phyloP scores from a whole-genome alignment of 2,329 filamentous ascomycete species.

The Pyrenochaeta sp. region DNA sequence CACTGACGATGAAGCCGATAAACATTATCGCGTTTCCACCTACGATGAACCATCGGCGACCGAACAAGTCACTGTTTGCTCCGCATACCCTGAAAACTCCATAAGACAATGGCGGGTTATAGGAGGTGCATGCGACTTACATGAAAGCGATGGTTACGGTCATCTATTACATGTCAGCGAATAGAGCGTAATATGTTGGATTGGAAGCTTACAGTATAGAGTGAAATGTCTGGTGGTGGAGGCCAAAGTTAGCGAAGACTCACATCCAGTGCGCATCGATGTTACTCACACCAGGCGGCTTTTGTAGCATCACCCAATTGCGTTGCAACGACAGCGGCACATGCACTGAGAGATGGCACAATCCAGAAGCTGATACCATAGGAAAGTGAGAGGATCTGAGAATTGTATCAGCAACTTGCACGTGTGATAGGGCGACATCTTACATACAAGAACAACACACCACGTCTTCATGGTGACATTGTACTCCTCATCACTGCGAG shows the following conservation, averaged over 20 bases:
- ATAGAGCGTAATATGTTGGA: not conserved
- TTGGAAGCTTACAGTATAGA: conserved; percentile 38
- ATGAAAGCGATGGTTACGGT: conserved; percentile 55
- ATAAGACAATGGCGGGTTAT: not conserved
- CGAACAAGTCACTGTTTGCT: conserved; percentile 59
- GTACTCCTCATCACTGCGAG: conserved; percentile 47
- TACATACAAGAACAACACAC: conserved; percentile 44
- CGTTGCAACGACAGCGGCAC: conserved; percentile 41
- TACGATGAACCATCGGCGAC: conserved; percentile 58
- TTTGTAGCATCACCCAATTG: conserved; percentile 47
- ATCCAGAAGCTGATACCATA: conserved; percentile 54
- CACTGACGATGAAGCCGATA: conserved; percentile 51
- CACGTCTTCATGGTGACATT: conserved; percentile 54
- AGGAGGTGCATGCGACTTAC: conserved; percentile 6
- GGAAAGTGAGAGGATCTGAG: conserved; percentile 44
- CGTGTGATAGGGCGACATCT: not conserved
- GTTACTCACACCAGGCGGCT: conserved; percentile 40
- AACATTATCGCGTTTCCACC: conserved; percentile 53
- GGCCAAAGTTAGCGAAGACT: too few relatives aligned
- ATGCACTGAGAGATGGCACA: conserved; percentile 45
- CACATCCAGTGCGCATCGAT: too few relatives aligned
- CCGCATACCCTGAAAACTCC: conserved; percentile 27
- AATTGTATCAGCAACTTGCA: not conserved
- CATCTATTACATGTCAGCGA: conserved; percentile 24
- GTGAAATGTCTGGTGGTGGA: conserved; percentile 22